Evolutionary conservation across 768 basidiomycete genomes (phyloP).

Genomic region (Calvatia gigantea): DNA sequence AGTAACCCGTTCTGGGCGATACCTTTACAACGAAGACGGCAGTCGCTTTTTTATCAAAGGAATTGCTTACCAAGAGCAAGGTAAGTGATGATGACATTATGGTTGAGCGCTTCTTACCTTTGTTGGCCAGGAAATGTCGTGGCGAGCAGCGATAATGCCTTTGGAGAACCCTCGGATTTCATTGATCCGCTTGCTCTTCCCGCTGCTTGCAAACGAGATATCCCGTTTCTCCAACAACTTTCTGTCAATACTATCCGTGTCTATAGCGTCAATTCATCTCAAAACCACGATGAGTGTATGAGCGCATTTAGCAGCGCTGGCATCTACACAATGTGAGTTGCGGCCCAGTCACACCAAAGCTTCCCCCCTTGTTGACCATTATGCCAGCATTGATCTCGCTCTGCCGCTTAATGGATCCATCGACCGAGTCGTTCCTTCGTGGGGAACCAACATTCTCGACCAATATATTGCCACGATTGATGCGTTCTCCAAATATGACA

Average conservation of each 20-base stretch:
- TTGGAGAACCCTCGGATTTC: slow-evolving; percentile 71
- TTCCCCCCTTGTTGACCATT: slow-evolving; percentile 8
- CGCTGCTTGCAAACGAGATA: slow-evolving; percentile 70
- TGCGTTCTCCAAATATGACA: slow-evolving; percentile 81
- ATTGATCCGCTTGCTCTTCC: slow-evolving; percentile 73
- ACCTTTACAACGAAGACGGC: slow-evolving; percentile 76
- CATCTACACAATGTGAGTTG: slow-evolving; percentile 83
- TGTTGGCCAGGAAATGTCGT: slow-evolving; percentile 36
- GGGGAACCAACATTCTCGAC: slow-evolving; percentile 80
- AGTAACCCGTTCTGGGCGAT: slow-evolving; percentile 70
- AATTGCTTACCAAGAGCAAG: slow-evolving; percentile 81
- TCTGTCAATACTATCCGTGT: slow-evolving; percentile 80
- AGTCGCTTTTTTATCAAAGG: slow-evolving; percentile 87
- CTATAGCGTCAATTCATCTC: slow-evolving; percentile 79
- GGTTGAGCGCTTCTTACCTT: slow-evolving; percentile 3
- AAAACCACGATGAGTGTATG: slow-evolving; percentile 92
- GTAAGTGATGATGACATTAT: slow-evolving; percentile 29
- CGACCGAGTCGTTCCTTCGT: slow-evolving; percentile 65
- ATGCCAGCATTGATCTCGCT: slow-evolving; percentile 75
- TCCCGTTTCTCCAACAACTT: slow-evolving; percentile 73
- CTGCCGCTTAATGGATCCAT: slow-evolving; percentile 86
- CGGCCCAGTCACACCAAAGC: not conserved
- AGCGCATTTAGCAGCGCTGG: slow-evolving; percentile 65
- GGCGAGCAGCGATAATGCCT: slow-evolving; percentile 51
- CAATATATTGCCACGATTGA: slow-evolving; percentile 78